Conservation (phyloP, 2,329 filamentous ascomycete species). For the Tolypocladium album region DNA sequence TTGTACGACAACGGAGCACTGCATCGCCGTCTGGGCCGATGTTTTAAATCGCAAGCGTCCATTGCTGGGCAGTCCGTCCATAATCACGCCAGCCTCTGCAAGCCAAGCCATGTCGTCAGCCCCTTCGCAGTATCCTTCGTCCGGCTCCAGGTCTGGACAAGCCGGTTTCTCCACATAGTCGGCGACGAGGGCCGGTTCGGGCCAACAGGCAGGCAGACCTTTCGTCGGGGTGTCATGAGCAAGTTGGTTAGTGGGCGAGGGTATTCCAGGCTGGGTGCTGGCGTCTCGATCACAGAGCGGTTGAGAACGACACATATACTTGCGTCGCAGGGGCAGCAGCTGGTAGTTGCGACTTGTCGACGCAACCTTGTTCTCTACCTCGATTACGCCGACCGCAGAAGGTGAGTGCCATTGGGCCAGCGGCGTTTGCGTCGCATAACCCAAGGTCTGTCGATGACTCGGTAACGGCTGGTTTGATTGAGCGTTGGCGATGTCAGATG, state of each 20-base stretch:
- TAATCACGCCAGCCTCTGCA: background rate
- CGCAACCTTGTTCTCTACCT: background rate
- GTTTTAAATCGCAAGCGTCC: conserved; percentile 3
- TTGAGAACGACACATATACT: background rate
- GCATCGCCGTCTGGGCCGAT: conserved; percentile 6
- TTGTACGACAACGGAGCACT: conserved; percentile 6
- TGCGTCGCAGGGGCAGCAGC: background rate
- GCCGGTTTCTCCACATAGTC: background rate
- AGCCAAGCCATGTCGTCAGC: conserved; percentile 3
- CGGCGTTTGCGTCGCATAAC: too few relatives aligned
- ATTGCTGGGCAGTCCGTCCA: conserved; percentile 1
- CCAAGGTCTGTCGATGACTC: background rate
- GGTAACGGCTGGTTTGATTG: too few relatives aligned
- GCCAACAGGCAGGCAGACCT: background rate
- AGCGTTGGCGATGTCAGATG: background rate
- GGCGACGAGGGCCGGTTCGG: background rate
- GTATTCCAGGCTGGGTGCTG: background rate
- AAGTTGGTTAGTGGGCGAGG: background rate
- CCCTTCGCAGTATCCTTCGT: conserved; percentile 5
- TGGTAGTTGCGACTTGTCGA: background rate
- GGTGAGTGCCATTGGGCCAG: background rate
- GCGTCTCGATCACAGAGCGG: background rate
- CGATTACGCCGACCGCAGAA: background rate
- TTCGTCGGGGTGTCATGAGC: background rate
- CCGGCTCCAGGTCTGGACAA: conserved; percentile 1